phyloP scores from a whole-genome alignment of 805 yeast species.

The Lachancea thermotolerans region DNA sequence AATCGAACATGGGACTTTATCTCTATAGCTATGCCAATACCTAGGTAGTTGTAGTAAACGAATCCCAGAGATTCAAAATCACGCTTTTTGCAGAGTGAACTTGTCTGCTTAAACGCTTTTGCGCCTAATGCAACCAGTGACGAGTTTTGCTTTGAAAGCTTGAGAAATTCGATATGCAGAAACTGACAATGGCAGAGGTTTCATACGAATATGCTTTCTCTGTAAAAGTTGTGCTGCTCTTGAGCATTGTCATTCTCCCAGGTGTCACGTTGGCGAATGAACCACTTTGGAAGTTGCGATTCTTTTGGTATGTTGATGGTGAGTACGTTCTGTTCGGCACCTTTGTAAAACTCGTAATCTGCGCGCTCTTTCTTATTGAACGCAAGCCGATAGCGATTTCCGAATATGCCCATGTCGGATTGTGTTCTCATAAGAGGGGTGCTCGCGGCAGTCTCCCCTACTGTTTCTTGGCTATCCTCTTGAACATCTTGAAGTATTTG shows the following conservation, averaged over 20 bases:
- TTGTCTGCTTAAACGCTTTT: background rate
- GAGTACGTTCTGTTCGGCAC: constrained; percentile 32
- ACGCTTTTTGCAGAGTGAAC: constrained; percentile 25
- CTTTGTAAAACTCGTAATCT: constrained; percentile 36
- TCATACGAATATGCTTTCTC: constrained; percentile 26
- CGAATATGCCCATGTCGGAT: constrained; percentile 29
- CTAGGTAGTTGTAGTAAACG: constrained; percentile 47
- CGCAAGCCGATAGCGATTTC: constrained; percentile 28
- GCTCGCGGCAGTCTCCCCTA: background rate
- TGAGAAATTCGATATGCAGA: background rate
- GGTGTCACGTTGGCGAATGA: constrained; percentile 49
- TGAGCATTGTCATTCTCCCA: constrained; percentile 51
- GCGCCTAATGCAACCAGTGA: constrained; percentile 7
- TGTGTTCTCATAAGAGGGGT: constrained; percentile 15
- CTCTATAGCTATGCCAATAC: constrained; percentile 39
- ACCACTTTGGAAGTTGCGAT: constrained; percentile 68
- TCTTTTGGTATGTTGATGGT: constrained; percentile 53
- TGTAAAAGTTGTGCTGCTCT: constrained; percentile 30
- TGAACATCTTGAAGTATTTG: constrained; percentile 23
- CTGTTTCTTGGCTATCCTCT: constrained; percentile 10
- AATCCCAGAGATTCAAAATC: constrained; percentile 39
- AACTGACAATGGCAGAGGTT: background rate
- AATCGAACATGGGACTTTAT: constrained; percentile 34
- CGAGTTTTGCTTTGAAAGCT: constrained; percentile 30
- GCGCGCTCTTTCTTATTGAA: constrained; percentile 28